phyloP scores from a whole-genome alignment of 257 asterid genomes.

The Nicotiana tomentosiformis region DNA sequence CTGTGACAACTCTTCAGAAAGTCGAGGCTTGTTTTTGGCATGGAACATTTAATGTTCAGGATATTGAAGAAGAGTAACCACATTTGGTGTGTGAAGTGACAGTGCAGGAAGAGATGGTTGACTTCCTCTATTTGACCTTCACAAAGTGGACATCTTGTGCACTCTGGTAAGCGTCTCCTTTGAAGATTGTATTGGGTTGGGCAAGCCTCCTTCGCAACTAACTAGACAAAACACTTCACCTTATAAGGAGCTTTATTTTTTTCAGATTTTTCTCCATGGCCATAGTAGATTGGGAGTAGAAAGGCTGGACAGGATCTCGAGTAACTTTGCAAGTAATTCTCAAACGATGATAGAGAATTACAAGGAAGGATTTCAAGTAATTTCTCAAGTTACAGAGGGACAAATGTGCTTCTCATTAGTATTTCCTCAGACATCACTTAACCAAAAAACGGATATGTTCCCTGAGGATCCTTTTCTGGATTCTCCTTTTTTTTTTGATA shows the following conservation, averaged over 20 bases:
- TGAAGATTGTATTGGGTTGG: neutral
- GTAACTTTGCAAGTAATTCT: neutral
- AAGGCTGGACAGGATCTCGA: neutral
- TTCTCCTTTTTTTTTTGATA: too few relatives aligned
- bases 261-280: neutral
- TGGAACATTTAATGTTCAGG: neutral
- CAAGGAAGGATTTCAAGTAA: neutral
- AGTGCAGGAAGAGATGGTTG: neutral
- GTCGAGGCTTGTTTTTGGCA: neutral
- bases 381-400: neutral
- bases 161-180: neutral
- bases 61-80: neutral
- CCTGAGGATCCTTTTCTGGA: neutral
- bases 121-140: neutral
- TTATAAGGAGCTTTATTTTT: neutral
- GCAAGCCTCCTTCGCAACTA: neutral
- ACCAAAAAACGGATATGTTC: neutral
- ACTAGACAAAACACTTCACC: neutral
- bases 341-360: neutral
- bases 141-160: neutral
- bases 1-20: neutral
- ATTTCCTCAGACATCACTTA: neutral
- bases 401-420: neutral
- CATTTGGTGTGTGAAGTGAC: neutral
- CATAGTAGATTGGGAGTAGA: neutral